Conservation (phyloP, 2,329 filamentous ascomycete genomes). For the Verruconis gallopava region DNA sequence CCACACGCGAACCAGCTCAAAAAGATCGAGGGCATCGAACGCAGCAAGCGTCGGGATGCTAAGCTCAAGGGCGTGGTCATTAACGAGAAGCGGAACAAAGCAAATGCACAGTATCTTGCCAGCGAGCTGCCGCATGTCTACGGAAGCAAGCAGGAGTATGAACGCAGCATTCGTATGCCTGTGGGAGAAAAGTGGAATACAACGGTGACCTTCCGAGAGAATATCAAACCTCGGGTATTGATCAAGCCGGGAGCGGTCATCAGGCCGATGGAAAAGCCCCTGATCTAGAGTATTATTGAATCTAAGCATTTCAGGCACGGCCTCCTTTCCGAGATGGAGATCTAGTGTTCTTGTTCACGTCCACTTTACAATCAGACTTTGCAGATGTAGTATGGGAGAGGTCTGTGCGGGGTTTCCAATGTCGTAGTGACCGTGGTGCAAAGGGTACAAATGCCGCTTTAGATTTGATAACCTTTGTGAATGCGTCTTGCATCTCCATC, state of each 20-base stretch:
- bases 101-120: constrained; percentile 84
- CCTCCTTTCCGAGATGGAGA: too few relatives aligned
- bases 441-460: too few relatives aligned
- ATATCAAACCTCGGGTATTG: constrained; percentile 77
- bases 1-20: constrained; percentile 32
- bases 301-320: too few relatives aligned
- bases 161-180: constrained; percentile 72
- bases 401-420: too few relatives aligned
- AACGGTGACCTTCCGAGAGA: constrained; percentile 86
- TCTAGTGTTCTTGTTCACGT: too few relatives aligned
- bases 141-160: constrained; percentile 79
- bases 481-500: too few relatives aligned
- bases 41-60: constrained; percentile 65
- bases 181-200: constrained; percentile 92
- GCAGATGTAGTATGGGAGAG: too few relatives aligned
- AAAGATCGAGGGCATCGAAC: constrained; percentile 60
- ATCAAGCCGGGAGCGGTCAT: constrained; percentile 91
- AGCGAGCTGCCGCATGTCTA: constrained; percentile 77
- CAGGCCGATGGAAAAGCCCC: constrained; percentile 70
- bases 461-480: too few relatives aligned
- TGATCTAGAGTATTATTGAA: constrained; percentile 36
- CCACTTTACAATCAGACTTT: too few relatives aligned
- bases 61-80: constrained; percentile 79
- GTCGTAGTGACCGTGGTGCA: too few relatives aligned
- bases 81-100: constrained; percentile 80